Conservation (phyloP, 192 early-diverging fungal genomes). For the Helicostylum pulchrum region DNA sequence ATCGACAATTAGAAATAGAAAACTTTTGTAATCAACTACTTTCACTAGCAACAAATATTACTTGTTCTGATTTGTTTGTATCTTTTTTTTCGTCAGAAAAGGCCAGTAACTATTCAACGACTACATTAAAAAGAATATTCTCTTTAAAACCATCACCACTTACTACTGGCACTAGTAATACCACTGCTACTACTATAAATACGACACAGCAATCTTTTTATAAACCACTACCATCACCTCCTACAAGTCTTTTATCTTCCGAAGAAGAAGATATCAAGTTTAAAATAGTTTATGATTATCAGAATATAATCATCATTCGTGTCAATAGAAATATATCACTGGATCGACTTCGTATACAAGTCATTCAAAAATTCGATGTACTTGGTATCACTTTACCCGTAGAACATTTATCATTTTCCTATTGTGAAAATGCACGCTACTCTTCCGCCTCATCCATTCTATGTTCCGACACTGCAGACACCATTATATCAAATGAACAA, state of each 20-base stretch:
- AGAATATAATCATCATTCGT: conserved; percentile 9
- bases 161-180: too few species aligned
- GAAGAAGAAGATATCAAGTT: conserved; percentile 6
- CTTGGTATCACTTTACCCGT: not conserved
- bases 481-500: not conserved
- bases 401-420: not conserved
- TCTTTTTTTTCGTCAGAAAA: not conserved
- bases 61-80: not conserved
- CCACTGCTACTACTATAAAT: too few species aligned
- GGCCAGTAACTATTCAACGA: not conserved
- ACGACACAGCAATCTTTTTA: too few species aligned
- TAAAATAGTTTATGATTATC: conserved; percentile 10
- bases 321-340: not conserved
- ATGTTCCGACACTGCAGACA: not conserved
- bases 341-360: not conserved
- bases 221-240: too few species aligned
- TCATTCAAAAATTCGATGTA: conserved; percentile 5
- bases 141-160: not conserved
- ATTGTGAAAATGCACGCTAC: not conserved
- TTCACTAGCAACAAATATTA: not conserved
- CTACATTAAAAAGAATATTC: not conserved
- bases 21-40: not conserved
- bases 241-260: not conserved
- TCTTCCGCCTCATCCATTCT: conserved; percentile 4
- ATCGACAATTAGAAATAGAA: conserved; percentile 1